These are phyloP conservation scores for Entomortierella parvispora DNA, from an alignment of 192 early-diverging fungal species.

Conservation along the genomic window DNA sequence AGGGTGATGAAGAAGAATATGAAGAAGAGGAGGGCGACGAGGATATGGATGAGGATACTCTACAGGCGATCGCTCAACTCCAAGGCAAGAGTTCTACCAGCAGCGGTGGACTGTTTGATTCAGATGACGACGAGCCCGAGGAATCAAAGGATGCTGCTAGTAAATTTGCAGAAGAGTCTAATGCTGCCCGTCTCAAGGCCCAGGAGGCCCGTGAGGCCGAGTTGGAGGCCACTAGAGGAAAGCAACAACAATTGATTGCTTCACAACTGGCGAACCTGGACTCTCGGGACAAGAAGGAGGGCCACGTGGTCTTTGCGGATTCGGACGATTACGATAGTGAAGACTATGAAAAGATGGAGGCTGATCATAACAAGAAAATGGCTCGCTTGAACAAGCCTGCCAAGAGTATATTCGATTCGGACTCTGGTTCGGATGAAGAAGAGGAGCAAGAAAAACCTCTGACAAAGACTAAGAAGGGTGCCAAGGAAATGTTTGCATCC, in stretches of 20 bases:
- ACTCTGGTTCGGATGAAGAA: conserved; percentile 36
- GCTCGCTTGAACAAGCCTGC: conserved; percentile 28
- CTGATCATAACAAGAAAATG: conserved; percentile 40
- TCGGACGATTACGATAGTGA: conserved; percentile 47
- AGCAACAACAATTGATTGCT: conserved; percentile 42
- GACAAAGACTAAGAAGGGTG: conserved; percentile 15
- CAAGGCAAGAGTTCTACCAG: conserved; percentile 16
- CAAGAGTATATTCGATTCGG: conserved; percentile 50
- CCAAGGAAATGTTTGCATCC: conserved; percentile 65
- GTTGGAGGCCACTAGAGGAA: conserved; percentile 23
- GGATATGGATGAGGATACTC: conserved; percentile 41
- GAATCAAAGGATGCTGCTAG: background rate
- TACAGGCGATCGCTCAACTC: conserved; percentile 35
- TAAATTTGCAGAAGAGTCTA: conserved; percentile 39
- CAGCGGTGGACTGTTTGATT: conserved; percentile 40
- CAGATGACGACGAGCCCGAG: conserved; percentile 21
- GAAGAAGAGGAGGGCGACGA: conserved; percentile 40
- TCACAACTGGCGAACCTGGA: conserved; percentile 48
- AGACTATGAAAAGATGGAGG: conserved; percentile 39
- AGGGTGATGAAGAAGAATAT: conserved; percentile 30
- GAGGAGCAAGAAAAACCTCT: background rate
- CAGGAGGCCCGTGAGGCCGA: conserved; percentile 36
- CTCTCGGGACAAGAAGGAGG: conserved; percentile 42
- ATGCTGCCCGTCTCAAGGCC: conserved; percentile 38
- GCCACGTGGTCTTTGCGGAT: conserved; percentile 48